A percentile compares a stretch with the other conserved stretches of the same genome.
These are phyloP conservation scores for Plasmodium blacklocki DNA, from an alignment of 169 alveolate genomes.

Conservation along the genomic window DNA sequence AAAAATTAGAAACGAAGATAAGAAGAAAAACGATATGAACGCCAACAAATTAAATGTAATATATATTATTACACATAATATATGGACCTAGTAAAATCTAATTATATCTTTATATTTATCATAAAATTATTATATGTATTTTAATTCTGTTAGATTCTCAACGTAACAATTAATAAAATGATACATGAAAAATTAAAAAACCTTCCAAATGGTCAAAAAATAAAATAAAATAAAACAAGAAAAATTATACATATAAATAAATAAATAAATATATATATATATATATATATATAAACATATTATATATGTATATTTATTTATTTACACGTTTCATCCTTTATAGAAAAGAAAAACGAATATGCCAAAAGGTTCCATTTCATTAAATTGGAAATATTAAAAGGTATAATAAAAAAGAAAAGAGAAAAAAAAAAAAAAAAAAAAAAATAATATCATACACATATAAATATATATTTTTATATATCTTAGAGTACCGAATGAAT, in stretches of 20 bases:
- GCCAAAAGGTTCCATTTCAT: slow-evolving; percentile 56
- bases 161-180: slow-evolving; percentile 39
- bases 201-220: slow-evolving; percentile 53
- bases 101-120: not conserved
- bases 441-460: too few species aligned
- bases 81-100: too few species aligned
- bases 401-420: not conserved
- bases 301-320: not conserved
- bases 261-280: not conserved
- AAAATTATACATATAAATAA: not conserved
- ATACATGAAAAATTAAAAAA: slow-evolving; percentile 48
- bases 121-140: slow-evolving; percentile 5
- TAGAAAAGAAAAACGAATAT: slow-evolving; percentile 45
- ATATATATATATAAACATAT: not conserved
- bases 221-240: not conserved
- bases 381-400: slow-evolving; percentile 58
- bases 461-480: too few species aligned
- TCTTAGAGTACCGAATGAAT: too few species aligned
- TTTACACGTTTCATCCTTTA: slow-evolving; percentile 6
- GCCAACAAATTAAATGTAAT: not conserved
- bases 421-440: too few species aligned
- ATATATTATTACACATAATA: not conserved
- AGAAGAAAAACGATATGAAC: not conserved
- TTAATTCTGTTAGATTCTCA: slow-evolving; percentile 27
- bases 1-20: slow-evolving; percentile 2